Percentiles rank a stretch among this genome's conserved stretches.
Conservation (phyloP, 805 yeast genomes). For the Candida sithepensis region DNA sequence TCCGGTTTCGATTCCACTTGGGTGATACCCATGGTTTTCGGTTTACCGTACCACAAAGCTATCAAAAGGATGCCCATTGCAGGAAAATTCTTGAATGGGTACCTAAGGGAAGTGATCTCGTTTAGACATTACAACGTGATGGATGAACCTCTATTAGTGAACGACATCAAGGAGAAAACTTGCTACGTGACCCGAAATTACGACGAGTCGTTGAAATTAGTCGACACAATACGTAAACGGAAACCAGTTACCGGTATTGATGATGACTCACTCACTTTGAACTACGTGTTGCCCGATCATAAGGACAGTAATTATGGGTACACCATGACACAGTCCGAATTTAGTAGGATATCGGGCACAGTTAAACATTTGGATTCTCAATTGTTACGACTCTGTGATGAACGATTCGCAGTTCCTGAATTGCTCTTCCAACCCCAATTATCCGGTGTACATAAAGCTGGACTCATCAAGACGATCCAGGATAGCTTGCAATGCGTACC, state of each 20-base stretch:
- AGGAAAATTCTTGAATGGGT: conserved; percentile 80
- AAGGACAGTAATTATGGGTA: conserved; percentile 78
- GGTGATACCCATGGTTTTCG: conserved; percentile 79
- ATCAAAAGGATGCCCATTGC: conserved; percentile 79
- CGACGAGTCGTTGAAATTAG: conserved; percentile 23
- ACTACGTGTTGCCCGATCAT: conserved; percentile 84
- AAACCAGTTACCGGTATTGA: conserved; percentile 4
- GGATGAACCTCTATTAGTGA: conserved; percentile 83
- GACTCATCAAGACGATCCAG: conserved; percentile 65
- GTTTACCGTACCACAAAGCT: conserved; percentile 72
- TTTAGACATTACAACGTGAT: conserved; percentile 90
- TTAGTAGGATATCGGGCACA: conserved; percentile 1
- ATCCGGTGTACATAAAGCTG: conserved; percentile 73
- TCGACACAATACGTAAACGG: conserved; percentile 21
- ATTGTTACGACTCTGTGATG: conserved; percentile 68
- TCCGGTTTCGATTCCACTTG: conserved; percentile 87
- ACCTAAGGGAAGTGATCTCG: conserved; percentile 77
- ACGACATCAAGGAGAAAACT: conserved; percentile 78
- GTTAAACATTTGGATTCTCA: conserved; percentile 44
- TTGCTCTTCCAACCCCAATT: conserved; percentile 81
- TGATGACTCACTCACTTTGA: conserved; percentile 39
- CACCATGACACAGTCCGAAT: conserved; percentile 15
- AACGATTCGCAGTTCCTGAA: conserved; percentile 86
- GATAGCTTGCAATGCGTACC: conserved; percentile 71
- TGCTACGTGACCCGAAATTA: conserved; percentile 67